A percentile compares a stretch with the other conserved stretches of the same genome.
Conservation (phyloP, 2,329 filamentous ascomycete species). For the Paecilomyces fulvus region DNA sequence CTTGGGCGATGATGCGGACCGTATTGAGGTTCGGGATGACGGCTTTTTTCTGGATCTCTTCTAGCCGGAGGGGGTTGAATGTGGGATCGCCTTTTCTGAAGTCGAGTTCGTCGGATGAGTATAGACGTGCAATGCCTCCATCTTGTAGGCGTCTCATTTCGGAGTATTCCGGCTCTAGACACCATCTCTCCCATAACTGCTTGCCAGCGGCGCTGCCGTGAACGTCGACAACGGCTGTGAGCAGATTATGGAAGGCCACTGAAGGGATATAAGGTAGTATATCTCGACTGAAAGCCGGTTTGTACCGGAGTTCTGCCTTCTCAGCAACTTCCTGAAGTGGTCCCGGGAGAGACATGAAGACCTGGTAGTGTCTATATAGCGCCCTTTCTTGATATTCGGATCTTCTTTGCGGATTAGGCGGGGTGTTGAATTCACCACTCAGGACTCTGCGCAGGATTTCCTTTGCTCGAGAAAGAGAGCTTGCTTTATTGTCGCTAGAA, state of each 20-base stretch:
- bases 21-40: conserved; percentile 26
- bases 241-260: conserved; percentile 43
- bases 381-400: conserved; percentile 19
- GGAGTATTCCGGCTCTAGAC: conserved; percentile 20
- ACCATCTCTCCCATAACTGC: conserved; percentile 42
- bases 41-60: conserved; percentile 17
- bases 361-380: conserved; percentile 19
- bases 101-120: conserved; percentile 14
- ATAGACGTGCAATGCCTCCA: conserved; percentile 21
- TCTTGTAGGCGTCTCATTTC: conserved; percentile 12
- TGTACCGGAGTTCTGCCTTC: conserved; percentile 11
- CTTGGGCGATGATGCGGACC: conserved; percentile 28
- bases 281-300: conserved; percentile 8
- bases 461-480: conserved; percentile 18
- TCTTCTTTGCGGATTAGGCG: conserved; percentile 7
- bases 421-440: conserved; percentile 25
- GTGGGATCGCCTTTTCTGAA: conserved; percentile 13
- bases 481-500: conserved; percentile 6
- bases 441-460: conserved; percentile 26
- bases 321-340: conserved; percentile 19
- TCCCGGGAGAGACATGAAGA: conserved; percentile 26
- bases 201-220: conserved; percentile 42
- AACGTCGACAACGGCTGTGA: conserved; percentile 46
- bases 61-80: conserved; percentile 18
- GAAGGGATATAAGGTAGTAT: conserved; percentile 23